Base-by-base conservation (phyloP, 2,329 filamentous ascomycete genomes). In the Talaromyces atroroseus region DNA sequence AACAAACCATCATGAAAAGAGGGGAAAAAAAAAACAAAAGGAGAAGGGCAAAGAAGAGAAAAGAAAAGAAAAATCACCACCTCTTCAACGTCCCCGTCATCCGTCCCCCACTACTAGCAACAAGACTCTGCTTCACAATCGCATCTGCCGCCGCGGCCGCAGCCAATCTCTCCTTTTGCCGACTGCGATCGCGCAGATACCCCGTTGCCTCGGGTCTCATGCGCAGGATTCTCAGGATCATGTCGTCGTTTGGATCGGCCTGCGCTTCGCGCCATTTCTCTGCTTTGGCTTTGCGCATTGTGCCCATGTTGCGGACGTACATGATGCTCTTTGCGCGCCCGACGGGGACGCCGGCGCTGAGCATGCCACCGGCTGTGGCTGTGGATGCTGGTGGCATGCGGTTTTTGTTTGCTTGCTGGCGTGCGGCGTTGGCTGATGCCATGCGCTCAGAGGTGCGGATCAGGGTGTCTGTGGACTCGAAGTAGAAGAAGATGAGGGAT, bases 401-500 rank as follows among this genome's bases (percentile, higher is more conserved):
- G 72, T 88, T 88, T 55, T 82, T 71, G 61, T 76, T 77, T 49
- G 82, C 80, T 66, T 92, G 86, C 66, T 95, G 88, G 29, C 87
- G 84, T 59, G 89, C 83, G 10, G 88, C 87, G 3, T 88, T 95
- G 42, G 91, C 90, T 2, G 89, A 87, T 3, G 92, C 92, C 89
- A 99, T 99, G 56, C 90, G 84, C 73, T 99, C 94, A 2, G 90
- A 96, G n/a, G 90, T 95, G 51, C 92, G 88, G 64, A 97, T 90
- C 12, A 99, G 82, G 64, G 89, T 92, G 59, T 95, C 89, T 1
- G 91, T 95, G 32, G 88, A 83, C 66, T 97, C 92, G 68, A 94
- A 95, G 78, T 99, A 99, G 80, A 97, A 99, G 80, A 97, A 99
- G 77, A 96, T 95, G 61, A 99, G 82, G 60, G 90, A 92, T 62